Percentiles rank a stretch among this genome's conserved stretches.
Conservation (phyloP, 1,284 basidiomycete genomes). For the Apiotrichum siamense region DNA sequence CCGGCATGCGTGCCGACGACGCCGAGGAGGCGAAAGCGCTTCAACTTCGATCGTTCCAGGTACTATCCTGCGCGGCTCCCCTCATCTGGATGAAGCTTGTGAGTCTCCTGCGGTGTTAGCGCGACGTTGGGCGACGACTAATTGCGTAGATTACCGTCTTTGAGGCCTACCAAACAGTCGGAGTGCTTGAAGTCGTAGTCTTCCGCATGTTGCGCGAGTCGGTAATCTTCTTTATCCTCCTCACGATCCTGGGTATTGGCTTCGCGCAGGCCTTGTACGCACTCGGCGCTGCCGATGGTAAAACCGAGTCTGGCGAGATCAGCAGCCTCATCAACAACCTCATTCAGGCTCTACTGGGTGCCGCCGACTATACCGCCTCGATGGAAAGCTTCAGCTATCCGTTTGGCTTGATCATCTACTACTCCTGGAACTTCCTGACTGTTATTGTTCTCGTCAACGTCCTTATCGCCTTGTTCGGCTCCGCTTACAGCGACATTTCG, state of each 20-base stretch:
- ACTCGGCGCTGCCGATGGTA: slow-evolving; percentile 86
- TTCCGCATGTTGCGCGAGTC: slow-evolving; percentile 79
- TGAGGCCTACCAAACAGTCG: slow-evolving; percentile 58
- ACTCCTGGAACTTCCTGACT: slow-evolving; percentile 81
- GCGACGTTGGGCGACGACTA: not conserved
- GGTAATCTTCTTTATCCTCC: slow-evolving; percentile 79
- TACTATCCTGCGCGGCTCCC: slow-evolving; percentile 76
- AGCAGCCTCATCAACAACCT: slow-evolving; percentile 64
- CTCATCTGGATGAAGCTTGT: slow-evolving; percentile 85
- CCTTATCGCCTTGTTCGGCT: slow-evolving; percentile 87
- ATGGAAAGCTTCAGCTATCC: slow-evolving; percentile 49
- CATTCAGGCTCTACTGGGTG: slow-evolving; percentile 70
- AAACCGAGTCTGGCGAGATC: slow-evolving; percentile 63
- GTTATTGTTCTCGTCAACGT: slow-evolving; percentile 88
- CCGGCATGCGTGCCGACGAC: slow-evolving; percentile 54
- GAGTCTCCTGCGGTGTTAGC: slow-evolving; percentile 49
- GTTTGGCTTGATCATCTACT: slow-evolving; percentile 71
- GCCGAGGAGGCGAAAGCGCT: slow-evolving; percentile 36
- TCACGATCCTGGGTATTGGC: slow-evolving; percentile 73
- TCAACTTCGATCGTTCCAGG: slow-evolving; percentile 74
- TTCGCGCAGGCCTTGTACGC: slow-evolving; percentile 73
- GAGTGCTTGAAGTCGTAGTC: slow-evolving; percentile 48
- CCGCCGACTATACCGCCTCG: slow-evolving; percentile 72
- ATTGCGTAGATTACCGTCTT: slow-evolving; percentile 33
- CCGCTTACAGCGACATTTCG: slow-evolving; percentile 73